Base-by-base conservation (phyloP, 1,284 basidiomycete genomes). In the Ustilago crameri region DNA sequence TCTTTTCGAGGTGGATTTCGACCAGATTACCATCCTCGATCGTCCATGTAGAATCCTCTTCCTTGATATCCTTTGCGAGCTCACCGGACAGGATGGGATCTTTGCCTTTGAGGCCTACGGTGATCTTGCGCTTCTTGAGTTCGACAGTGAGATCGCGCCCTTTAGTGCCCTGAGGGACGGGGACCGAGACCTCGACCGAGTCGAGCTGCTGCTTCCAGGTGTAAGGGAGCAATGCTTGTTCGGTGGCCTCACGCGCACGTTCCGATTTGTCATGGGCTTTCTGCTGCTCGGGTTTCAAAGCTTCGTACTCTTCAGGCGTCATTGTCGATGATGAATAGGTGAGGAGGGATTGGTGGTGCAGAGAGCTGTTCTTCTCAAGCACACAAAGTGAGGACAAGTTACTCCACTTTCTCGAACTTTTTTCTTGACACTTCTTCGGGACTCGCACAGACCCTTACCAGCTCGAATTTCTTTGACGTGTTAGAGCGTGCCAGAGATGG, bases 1-100 rank as follows among this genome's bases (percentile, higher is more conserved):
- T 77, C 84, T 96, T 96, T 84, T 96, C 93, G 35, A 96, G 87
- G 79, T 93, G 91, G 55, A 95, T 87, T 30, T 88, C 85, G 48
- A 95, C 85, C 10, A 85, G 85, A 68, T 90, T 86, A 67, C 90
- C 89, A 82, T 95, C 93, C 86, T 93, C 93, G 41, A 98, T 83
- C 5, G 92, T 94, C 96, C 96, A 98, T 20, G 94, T 97, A 69
- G 93, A 96, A 54, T 98, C 96, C 66, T 98, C 96, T 49, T 94
- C 86, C 80, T 94, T 94, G 85, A 98, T 91, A 61, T 95, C 93
- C 76, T 91, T 91, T 84, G 92, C 94, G 24, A 99, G 87, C 64
- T 95, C 91, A n/a, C 96, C 96, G 27, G 74, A 68, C 12, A 76
- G 48, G 79, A 98, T 93, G 24, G 90, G 88, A 26, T 93, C 91